Evolutionary conservation across 179 eudicot genomes (phyloP), one percentile per base, ranked within the genome.

Genomic region (Carnegiea gigantea): DNA sequence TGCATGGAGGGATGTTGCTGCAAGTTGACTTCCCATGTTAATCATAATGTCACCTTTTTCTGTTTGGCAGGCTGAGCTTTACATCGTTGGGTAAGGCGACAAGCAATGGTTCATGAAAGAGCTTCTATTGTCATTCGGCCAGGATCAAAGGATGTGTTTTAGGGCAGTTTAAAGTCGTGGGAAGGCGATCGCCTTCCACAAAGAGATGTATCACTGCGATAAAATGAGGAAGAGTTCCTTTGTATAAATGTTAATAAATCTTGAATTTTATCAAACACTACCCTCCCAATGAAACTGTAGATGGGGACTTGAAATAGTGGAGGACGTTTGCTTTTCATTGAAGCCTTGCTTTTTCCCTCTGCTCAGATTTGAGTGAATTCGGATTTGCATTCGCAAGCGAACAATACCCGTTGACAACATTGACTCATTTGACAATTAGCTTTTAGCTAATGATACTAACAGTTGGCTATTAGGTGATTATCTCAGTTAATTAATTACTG

Each of bases 11-110:
- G 14, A 17, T 5, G 17, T 33, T 28, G 18, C 70, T 74, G 1
- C 30, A 23, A 15, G 12, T 8, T 73, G 18, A 17, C 5, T 18
- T 7, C 49, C 5, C 44, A 15, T 30, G 43, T 70, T 18, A 4
- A 70, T n/a, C 26, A 15, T 18, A 17, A 68, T 5, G 11, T 70
- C 46, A 30, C 40, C 40, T 15, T 30, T 28, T 73, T 60, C 40
- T 76, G 76, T 73, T 75, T 76, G 82, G 81, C 91, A 91, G 94
- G 85, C 85, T 91, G 60, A 91, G 85, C 75, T 89, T 89, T 71
- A 89, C 93, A 18, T 89, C 92, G 51, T 81, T 89, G 49, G 92
- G 88, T 38, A 91, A 89, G 79, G 92, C 94, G 40, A 54, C 89
- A 17, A 84, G 85, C 57, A 81, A 77, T 13, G 76, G 81, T 48